A percentile compares a stretch with the other conserved stretches of the same genome.
Evolutionary conservation across 2,329 filamentous ascomycete genomes (phyloP).

Genomic region (Penicillium sp.): DNA sequence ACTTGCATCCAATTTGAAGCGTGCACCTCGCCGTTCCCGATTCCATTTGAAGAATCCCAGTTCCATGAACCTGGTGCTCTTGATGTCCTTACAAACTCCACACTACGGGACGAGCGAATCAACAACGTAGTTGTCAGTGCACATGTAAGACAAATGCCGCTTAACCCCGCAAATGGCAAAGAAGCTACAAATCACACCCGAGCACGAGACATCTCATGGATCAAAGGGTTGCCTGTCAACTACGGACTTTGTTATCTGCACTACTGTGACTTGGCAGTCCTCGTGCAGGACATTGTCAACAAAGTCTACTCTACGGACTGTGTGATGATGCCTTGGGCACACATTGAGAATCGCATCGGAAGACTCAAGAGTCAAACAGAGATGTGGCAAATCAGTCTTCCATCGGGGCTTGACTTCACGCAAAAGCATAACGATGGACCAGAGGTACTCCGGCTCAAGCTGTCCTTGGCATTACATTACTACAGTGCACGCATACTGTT

Average conservation of each 20-base stretch:
- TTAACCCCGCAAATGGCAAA: conserved; percentile 32
- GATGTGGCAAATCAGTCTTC: conserved; percentile 41
- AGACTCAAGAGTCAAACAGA: conserved; percentile 42
- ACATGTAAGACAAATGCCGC: conserved; percentile 33
- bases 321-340: conserved; percentile 40
- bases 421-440: conserved; percentile 35
- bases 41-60: conserved; percentile 44
- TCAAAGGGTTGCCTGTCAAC: conserved; percentile 38
- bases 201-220: conserved; percentile 33
- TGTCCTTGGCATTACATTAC: conserved; percentile 47
- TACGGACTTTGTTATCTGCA: conserved; percentile 42
- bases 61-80: conserved; percentile 35
- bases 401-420: conserved; percentile 39
- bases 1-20: conserved; percentile 47
- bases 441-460: conserved; percentile 40
- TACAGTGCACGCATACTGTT: conserved; percentile 48
- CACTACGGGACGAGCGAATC: conserved; percentile 34
- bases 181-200: conserved; percentile 24
- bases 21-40: conserved; percentile 46
- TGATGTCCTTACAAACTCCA: conserved; percentile 35
- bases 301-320: conserved; percentile 46
- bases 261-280: conserved; percentile 41
- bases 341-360: conserved; percentile 44
- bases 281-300: conserved; percentile 45
- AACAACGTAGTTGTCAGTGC: conserved; percentile 34